phyloP scores from a whole-genome alignment of 331 rosid species.

The Pyrus hybrid region DNA sequence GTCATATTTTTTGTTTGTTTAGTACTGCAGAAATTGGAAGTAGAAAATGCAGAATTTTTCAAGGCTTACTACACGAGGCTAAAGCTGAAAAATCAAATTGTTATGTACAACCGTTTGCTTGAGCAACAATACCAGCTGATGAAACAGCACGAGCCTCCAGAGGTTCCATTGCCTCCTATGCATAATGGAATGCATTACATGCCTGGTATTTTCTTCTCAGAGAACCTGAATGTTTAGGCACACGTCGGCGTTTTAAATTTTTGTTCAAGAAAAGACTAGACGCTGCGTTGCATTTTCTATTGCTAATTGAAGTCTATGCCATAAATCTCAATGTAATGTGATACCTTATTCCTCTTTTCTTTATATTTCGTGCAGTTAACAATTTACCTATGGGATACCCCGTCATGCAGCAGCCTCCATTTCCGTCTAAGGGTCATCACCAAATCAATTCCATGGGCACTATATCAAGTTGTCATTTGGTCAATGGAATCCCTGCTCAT shows the following conservation, averaged over 20 bases:
- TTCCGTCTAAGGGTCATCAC: conserved; percentile 1
- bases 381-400: background rate
- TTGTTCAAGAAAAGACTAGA: background rate
- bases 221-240: background rate
- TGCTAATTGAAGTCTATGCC: background rate
- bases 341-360: background rate
- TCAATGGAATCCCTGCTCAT: background rate
- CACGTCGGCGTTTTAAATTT: too few species aligned
- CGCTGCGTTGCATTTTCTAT: background rate
- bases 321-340: background rate
- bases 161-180: background rate
- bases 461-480: background rate
- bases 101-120: background rate
- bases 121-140: conserved; percentile 12
- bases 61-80: background rate
- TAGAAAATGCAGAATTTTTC: conserved; percentile 8
- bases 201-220: background rate
- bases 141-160: background rate
- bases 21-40: conserved; percentile 18
- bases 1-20: background rate
- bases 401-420: background rate
- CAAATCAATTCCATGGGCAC: background rate
- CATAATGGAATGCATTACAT: background rate
- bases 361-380: background rate
- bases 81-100: conserved; percentile 2